These are phyloP conservation scores for Geranomyces michiganensis DNA, from an alignment of 192 early-diverging fungal species.

Conservation along the genomic window DNA sequence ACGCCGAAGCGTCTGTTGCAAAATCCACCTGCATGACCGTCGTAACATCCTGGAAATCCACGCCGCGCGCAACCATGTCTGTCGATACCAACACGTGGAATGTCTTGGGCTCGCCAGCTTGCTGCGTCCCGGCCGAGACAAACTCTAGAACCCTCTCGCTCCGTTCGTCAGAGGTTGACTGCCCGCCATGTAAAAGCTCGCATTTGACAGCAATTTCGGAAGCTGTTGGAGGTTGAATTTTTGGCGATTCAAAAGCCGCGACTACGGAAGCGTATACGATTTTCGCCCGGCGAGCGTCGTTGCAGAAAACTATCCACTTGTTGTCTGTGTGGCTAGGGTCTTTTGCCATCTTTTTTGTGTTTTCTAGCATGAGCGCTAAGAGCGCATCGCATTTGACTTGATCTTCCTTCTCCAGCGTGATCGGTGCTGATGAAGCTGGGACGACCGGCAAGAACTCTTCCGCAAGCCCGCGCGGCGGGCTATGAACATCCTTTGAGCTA, in stretches of 20 bases:
- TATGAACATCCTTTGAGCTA: background rate
- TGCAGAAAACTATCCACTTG: conserved; percentile 34
- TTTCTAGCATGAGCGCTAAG: background rate
- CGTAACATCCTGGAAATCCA: conserved; percentile 81
- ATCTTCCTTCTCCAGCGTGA: background rate
- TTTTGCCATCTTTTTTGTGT: background rate
- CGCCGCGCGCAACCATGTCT: conserved; percentile 86
- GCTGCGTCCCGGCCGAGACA: background rate
- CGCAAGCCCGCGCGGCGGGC: conserved; percentile 13
- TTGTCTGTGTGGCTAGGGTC: background rate
- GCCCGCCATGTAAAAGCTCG: conserved; percentile 19
- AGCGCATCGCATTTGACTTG: conserved; percentile 19
- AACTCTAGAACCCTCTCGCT: conserved; percentile 10
- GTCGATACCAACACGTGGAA: conserved; percentile 70
- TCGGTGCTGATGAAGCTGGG: background rate
- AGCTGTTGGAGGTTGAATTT: background rate
- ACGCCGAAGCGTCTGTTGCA: conserved; percentile 78
- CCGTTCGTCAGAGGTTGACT: background rate
- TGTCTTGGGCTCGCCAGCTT: background rate
- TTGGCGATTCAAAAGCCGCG: background rate
- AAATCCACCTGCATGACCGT: conserved; percentile 88
- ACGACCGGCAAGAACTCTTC: conserved; percentile 36
- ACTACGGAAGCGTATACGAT: conserved; percentile 7
- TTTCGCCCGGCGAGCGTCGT: conserved; percentile 9
- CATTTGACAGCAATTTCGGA: conserved; percentile 16